Evolutionary conservation across 345 rosid species (phyloP), one percentile per base, ranked within the genome.

Genomic region (Lepidium africanum): DNA sequence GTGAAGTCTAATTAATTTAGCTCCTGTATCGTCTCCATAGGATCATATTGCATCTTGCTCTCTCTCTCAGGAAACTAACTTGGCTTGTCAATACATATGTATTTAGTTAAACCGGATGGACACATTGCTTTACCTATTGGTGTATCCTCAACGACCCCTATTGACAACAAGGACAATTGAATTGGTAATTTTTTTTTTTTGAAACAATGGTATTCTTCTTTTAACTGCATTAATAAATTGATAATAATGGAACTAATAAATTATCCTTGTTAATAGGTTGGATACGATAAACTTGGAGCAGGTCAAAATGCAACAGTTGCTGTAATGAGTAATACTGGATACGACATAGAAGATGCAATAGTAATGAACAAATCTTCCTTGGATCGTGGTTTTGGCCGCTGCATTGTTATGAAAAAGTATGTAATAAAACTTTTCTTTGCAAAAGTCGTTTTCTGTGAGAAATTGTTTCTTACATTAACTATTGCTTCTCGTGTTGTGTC

Each of bases 281-380:
- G 96, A 71, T 93, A 85, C 59, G 98, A 93, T 79, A 90, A 93
- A 78, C 98, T 93, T 73, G 97, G 98, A 71, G 98, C 97, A 64
- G 98, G 98, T 75, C 96, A 93, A 77, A 93, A 93, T 84, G 98
- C 97, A 59, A 93, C 94, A 63, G 94, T 93, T 84, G 96, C 96
- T 66, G 98, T 93, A 45, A 90, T 88, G 91, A 90, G 97, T 78
- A 83, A 87, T 69, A 85, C 85, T 81, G 98, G 98, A 69, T 93
- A 93, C 70, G 98, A 93, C 81, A 93, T 90, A 78, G 97, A 93
- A 78, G 97, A 93, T 69, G 97, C 98, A 36, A 93, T 93, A 59
- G 97, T 93, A 64, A 93, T 90, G 98, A 93, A 93, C 81, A 90
- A 93, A 79, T 74, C 97, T 43, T 93, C 96, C 76, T 80, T 93